Percentiles rank a stretch among this genome's conserved stretches.
These are phyloP conservation scores for Trichoderma reesei DNA, from an alignment of 495 filamentous ascomycete species.

Conservation along the genomic window DNA sequence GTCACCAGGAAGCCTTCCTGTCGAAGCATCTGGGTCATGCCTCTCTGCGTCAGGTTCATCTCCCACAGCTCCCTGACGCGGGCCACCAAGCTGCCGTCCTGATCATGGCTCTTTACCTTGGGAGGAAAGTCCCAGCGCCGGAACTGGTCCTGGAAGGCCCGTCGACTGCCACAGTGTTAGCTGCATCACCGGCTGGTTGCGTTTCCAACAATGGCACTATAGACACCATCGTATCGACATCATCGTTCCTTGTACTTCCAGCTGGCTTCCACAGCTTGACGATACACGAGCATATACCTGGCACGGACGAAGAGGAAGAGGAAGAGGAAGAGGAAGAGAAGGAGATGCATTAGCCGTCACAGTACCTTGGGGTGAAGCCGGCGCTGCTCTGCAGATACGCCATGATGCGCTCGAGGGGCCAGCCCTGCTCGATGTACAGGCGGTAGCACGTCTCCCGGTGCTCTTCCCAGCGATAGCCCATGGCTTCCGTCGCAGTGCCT, in stretches of 20 bases:
- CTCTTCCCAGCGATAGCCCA: constrained; percentile 69
- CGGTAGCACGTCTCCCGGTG: constrained; percentile 58
- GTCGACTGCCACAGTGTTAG: constrained; percentile 42
- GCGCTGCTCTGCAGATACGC: constrained; percentile 49
- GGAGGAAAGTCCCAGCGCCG: constrained; percentile 69
- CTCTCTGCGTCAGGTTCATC: constrained; percentile 53
- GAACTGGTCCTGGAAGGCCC: constrained; percentile 64
- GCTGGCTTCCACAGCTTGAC: too few relatives aligned
- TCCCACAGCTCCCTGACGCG: constrained; percentile 71
- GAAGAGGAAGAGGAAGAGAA: too few relatives aligned
- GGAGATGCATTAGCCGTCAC: too few relatives aligned
- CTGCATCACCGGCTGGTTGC: neutral
- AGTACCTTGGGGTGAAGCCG: constrained; percentile 57
- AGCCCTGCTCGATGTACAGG: constrained; percentile 65
- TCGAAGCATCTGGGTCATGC: constrained; percentile 62
- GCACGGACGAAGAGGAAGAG: too few relatives aligned
- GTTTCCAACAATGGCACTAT: too few relatives aligned
- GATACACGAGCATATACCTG: too few relatives aligned
- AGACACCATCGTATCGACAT: too few relatives aligned
- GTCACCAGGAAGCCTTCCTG: constrained; percentile 58
- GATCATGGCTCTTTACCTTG: constrained; percentile 60
- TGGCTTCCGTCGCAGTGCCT: too few relatives aligned
- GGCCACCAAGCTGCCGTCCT: constrained; percentile 52
- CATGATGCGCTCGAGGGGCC: constrained; percentile 58
- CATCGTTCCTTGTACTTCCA: too few relatives aligned